Evolutionary conservation across 345 rosid genomes (phyloP).

Genomic region (Noccaea caerulescens): DNA sequence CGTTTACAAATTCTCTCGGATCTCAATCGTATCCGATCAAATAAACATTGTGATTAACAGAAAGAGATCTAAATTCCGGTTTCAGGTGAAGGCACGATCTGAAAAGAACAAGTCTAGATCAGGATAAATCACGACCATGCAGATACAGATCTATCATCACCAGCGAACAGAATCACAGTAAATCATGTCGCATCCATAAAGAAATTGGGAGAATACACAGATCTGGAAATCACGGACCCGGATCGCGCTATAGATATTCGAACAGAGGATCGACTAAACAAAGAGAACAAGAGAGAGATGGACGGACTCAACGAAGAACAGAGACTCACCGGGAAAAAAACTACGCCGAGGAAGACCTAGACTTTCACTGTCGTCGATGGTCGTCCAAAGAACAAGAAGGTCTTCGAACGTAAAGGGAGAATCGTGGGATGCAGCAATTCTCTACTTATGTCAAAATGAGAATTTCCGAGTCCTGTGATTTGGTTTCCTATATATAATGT

Average conservation of each 20-base stretch:
- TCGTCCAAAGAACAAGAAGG: conserved; percentile 37
- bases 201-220: conserved; percentile 16
- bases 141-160: conserved; percentile 22
- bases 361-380: conserved; percentile 35
- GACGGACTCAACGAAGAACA: not conserved
- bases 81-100: conserved; percentile 23
- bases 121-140: conserved; percentile 15
- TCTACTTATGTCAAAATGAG: conserved; percentile 27
- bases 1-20: not conserved
- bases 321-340: conserved; percentile 9
- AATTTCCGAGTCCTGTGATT: not conserved
- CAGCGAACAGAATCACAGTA: conserved; percentile 1
- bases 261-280: not conserved
- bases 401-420: conserved; percentile 37
- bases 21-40: conserved; percentile 20
- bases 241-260: conserved; percentile 15
- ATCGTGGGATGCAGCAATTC: conserved; percentile 22
- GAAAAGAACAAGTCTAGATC: conserved; percentile 4
- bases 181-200: not conserved
- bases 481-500: too few relatives aligned
- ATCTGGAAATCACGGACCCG: conserved; percentile 28
- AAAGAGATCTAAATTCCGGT: conserved; percentile 27
- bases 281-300: not conserved
- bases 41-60: not conserved
- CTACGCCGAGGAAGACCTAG: conserved; percentile 21